A percentile compares a stretch with the other conserved stretches of the same genome.
phyloP scores from a whole-genome alignment of 768 basidiomycete species.

The Leccinum longicurvipes region DNA sequence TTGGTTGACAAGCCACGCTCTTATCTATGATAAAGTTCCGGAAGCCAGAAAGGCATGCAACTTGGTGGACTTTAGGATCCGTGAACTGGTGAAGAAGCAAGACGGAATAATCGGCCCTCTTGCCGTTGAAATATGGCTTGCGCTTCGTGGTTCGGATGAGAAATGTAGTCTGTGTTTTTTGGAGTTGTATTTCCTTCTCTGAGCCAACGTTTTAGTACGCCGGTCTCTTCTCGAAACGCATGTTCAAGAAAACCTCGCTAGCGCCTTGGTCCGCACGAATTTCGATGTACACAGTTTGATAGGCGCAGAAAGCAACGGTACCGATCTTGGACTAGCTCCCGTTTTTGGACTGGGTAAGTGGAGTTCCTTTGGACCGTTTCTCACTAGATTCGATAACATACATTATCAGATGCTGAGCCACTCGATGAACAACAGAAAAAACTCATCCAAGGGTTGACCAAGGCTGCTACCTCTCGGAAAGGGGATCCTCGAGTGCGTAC shows the following conservation, averaged over 20 bases:
- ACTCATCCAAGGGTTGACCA: slow-evolving; percentile 13
- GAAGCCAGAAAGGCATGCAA: too few species aligned
- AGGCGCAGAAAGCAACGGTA: neutral
- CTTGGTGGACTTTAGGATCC: slow-evolving; percentile 14
- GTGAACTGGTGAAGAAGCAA: slow-evolving; percentile 7
- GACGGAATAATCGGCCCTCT: slow-evolving; percentile 15
- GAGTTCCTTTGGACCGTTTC: neutral
- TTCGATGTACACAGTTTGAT: neutral
- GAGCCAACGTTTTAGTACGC: slow-evolving; percentile 1
- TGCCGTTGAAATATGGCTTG: slow-evolving; percentile 20
- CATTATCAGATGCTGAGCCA: slow-evolving; percentile 1
- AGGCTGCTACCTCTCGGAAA: neutral
- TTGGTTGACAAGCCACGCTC: too few species aligned
- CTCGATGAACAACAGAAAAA: slow-evolving; percentile 2
- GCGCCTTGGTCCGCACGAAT: slow-evolving; percentile 11
- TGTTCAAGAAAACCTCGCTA: slow-evolving; percentile 18
- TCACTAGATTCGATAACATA: neutral
- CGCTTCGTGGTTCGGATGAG: slow-evolving; percentile 6
- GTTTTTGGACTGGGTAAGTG: slow-evolving; percentile 21
- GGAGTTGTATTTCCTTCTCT: neutral
- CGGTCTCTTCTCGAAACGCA: slow-evolving; percentile 1
- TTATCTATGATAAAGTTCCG: too few species aligned
- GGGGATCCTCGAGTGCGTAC: slow-evolving; percentile 17
- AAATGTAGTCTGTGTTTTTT: neutral
- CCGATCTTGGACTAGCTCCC: neutral